These are phyloP conservation scores for Monilinia fructigena DNA, from an alignment of 2,329 filamentous ascomycete genomes.

Conservation along the genomic window DNA sequence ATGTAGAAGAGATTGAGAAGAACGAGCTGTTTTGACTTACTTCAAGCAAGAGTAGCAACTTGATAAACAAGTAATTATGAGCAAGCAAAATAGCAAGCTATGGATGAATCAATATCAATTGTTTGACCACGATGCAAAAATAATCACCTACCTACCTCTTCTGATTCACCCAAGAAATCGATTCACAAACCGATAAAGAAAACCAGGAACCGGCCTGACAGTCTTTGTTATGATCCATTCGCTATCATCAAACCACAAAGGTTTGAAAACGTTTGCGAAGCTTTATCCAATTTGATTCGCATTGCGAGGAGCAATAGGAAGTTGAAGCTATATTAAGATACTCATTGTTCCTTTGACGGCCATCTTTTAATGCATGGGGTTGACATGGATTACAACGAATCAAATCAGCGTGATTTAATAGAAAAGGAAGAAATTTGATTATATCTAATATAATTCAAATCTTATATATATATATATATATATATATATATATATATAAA, in stretches of 20 bases:
- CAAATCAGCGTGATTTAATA: too few relatives aligned
- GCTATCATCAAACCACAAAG: background rate
- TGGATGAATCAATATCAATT: constrained; percentile 1
- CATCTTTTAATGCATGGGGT: too few relatives aligned
- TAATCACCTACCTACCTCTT: background rate
- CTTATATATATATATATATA: too few relatives aligned
- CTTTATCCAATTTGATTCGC: background rate
- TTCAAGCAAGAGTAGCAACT: background rate
- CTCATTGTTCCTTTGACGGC: background rate
- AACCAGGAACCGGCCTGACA: constrained; percentile 7
- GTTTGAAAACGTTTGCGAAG: background rate
- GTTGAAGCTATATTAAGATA: background rate
- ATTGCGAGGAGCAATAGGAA: background rate
- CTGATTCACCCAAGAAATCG: constrained; percentile 1
- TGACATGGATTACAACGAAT: too few relatives aligned
- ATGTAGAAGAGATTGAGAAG: background rate
- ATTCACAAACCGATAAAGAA: background rate
- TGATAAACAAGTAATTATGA: background rate
- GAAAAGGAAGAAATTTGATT: too few relatives aligned
- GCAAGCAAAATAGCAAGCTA: background rate
- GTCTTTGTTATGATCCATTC: constrained; percentile 1
- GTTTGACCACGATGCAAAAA: background rate
- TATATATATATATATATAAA: too few relatives aligned
- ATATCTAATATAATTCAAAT: too few relatives aligned
- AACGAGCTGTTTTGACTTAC: background rate